Evolutionary conservation across 1,284 basidiomycete genomes (phyloP), one percentile per base, ranked within the genome.

Genomic region (Lentinula novae-zelandiae): DNA sequence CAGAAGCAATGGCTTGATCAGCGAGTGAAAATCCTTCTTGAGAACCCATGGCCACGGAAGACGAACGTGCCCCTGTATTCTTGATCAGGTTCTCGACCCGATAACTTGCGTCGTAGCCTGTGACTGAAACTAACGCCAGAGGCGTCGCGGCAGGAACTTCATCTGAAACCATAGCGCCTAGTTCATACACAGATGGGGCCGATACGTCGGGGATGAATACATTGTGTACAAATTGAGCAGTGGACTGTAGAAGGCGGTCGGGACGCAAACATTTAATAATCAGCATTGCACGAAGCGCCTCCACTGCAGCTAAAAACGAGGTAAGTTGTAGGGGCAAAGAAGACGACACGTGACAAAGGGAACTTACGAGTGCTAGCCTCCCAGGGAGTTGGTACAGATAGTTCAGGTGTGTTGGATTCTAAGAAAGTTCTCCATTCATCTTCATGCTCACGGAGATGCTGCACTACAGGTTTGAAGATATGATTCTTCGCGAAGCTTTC

Each of bases 51-150:
- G 96, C 96, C 15, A 98, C 92, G 1, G 93, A 92, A 0, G 87
- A 80, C 63, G 93, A 96, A 34, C 87, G 86, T 44, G 84, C 80
- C 27, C 87, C 86, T 10, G 86, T 86, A 52, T 86, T 85, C 69
- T 89, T 86, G 66, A 95, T 88, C 44, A 97, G 82, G 67, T 90
- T 92, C 68, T 98, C 96, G 36, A 98, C 92, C 57, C 92, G 86
- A 73, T 96, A 98, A 72, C 94, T 95, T 9, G 96, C 96, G 72
- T 98, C 96, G 70, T 97, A 96, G n/a, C 96, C 96, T 0, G 93
- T 87, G 2, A 98, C 93, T 6, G 95, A 98, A 39, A 95, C 87
- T 55, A 98, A 78, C 9, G 93, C 90, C n/a, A 98, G 76, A 0
- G 96, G 95, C 1, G 92, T 94, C 1, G 83, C 82, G 1, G 94